phyloP scores from a whole-genome alignment of 345 rosid genomes.

The Hibiscus mutabilis region DNA sequence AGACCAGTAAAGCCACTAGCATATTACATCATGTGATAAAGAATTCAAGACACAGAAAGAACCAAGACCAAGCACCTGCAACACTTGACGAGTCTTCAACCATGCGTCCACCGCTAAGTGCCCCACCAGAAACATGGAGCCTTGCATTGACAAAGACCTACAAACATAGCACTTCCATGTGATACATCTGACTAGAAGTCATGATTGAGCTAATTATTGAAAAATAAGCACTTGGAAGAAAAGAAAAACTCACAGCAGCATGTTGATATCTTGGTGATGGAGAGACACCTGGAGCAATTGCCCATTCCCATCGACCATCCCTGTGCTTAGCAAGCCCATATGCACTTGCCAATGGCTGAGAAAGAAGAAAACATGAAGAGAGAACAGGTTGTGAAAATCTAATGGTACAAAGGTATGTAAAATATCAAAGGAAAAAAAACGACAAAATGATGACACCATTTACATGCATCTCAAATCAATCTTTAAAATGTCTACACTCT shows the following conservation, averaged over 20 bases:
- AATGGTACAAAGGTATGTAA: conserved; percentile 7
- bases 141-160: conserved; percentile 98
- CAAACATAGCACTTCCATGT: conserved; percentile 12
- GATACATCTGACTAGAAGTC: background rate
- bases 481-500: background rate
- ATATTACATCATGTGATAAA: background rate
- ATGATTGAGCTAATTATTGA: conserved; percentile 1
- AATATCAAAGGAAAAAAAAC: background rate
- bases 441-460: background rate
- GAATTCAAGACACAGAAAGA: background rate
- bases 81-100: conserved; percentile 97
- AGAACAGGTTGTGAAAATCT: conserved; percentile 1
- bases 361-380: background rate
- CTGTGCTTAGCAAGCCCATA: conserved; percentile 99
- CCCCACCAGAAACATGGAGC: conserved; percentile 98
- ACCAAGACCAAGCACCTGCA: conserved; percentile 56
- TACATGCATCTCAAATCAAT: background rate
- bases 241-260: conserved; percentile 75
- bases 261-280: conserved; percentile 99
- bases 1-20: background rate
- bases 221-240: background rate
- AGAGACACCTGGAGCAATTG: conserved; percentile 98
- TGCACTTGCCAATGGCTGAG: conserved; percentile 89
- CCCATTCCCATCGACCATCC: conserved; percentile 99
- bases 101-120: conserved; percentile 99